Evolutionary conservation across 345 rosid genomes (phyloP).

Genomic region (Hypericum perforatum): DNA sequence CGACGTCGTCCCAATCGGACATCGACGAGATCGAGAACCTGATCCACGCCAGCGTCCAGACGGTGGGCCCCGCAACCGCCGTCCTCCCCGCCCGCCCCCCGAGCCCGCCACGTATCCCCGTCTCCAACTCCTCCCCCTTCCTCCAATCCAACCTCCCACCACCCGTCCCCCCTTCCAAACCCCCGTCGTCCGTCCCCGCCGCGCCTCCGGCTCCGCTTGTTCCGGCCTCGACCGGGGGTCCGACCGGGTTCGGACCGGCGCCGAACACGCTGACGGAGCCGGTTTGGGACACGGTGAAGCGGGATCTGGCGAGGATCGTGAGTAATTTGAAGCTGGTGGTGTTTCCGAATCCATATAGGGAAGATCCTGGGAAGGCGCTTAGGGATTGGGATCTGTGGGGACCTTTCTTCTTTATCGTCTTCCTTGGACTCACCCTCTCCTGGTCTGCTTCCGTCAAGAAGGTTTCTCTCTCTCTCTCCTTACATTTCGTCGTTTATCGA

Average conservation of each 20-base stretch:
- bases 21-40: slow-evolving; percentile 99
- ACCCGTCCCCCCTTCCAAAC: slow-evolving; percentile 30
- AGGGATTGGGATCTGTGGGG: slow-evolving; percentile 99
- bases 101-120: slow-evolving; percentile 79
- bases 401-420: slow-evolving; percentile 90
- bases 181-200: slow-evolving; percentile 24
- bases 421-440: slow-evolving; percentile 80
- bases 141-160: slow-evolving; percentile 56
- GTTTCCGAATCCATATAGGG: slow-evolving; percentile 81
- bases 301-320: slow-evolving; percentile 90
- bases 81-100: slow-evolving; percentile 82
- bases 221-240: slow-evolving; percentile 6
- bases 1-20: slow-evolving; percentile 93
- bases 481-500: neutral
- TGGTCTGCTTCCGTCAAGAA: slow-evolving; percentile 77
- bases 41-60: slow-evolving; percentile 62
- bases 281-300: slow-evolving; percentile 92
- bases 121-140: slow-evolving; percentile 61
- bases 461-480: slow-evolving; percentile 18
- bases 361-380: slow-evolving; percentile 95
- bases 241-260: slow-evolving; percentile 62
- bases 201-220: slow-evolving; percentile 16
- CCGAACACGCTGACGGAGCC: slow-evolving; percentile 94
- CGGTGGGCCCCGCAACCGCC: slow-evolving; percentile 55
- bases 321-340: slow-evolving; percentile 95